Percentiles rank a stretch among this genome's conserved stretches.
Evolutionary conservation across 2,329 filamentous ascomycete species (phyloP).

Genomic region (Aspergillus unguis): DNA sequence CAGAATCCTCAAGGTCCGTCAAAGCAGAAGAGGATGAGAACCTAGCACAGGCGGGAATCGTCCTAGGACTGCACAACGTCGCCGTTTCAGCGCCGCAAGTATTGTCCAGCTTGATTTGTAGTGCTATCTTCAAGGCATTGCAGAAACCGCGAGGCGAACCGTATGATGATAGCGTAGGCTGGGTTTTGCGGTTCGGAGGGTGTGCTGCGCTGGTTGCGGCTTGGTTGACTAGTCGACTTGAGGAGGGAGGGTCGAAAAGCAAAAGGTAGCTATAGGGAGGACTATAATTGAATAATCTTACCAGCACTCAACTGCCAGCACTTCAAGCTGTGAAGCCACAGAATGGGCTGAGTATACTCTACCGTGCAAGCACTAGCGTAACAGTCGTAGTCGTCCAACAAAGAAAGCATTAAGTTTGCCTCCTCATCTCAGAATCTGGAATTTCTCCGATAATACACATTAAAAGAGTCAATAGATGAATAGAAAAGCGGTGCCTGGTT

Average conservation of each 20-base stretch:
- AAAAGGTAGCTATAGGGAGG: background rate
- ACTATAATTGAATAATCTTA: background rate
- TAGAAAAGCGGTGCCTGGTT: no score
- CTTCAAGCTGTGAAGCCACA: no score
- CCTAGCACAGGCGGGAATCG: conserved; percentile 78
- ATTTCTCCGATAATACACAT: no score
- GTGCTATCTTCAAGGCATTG: conserved; percentile 75
- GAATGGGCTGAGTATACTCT: no score
- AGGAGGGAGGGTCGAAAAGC: conserved; percentile 51
- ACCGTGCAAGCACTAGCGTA: no score
- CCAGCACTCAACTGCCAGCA: no score
- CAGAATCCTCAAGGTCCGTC: conserved; percentile 11
- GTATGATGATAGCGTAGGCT: conserved; percentile 81
- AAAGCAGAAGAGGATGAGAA: conserved; percentile 46
- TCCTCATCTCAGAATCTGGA: no score
- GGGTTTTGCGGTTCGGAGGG: conserved; percentile 82
- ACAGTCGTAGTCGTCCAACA: no score
- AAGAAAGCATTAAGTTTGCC: no score
- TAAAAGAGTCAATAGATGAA: no score
- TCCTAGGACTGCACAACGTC: conserved; percentile 94
- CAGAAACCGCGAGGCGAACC: conserved; percentile 84
- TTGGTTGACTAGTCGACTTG: conserved; percentile 65
- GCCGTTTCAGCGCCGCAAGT: conserved; percentile 89
- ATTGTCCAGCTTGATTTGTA: conserved; percentile 79
- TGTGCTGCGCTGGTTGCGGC: conserved; percentile 73